Conservation (phyloP, 139 green algal species). For the Auxenochlorella protothecoides region DNA sequence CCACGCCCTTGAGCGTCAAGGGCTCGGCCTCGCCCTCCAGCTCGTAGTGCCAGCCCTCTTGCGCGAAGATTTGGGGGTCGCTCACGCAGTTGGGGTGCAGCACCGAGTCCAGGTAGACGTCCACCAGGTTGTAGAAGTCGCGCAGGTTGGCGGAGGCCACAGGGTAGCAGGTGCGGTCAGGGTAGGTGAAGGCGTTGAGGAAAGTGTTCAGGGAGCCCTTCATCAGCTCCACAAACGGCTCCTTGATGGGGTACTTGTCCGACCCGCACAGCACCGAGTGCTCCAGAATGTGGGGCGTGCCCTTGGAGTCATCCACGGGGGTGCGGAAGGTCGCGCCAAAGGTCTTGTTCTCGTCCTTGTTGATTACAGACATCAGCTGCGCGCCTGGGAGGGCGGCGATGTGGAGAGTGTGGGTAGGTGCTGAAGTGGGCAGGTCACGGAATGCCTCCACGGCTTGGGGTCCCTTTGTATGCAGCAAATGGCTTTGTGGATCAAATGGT, state of each 20-base stretch:
- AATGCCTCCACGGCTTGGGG: too few relatives aligned
- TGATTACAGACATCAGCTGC: constrained; percentile 89
- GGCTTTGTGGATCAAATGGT: too few relatives aligned
- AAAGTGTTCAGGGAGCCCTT: constrained; percentile 97
- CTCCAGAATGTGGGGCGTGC: constrained; percentile 97
- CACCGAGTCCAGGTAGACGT: constrained; percentile 98
- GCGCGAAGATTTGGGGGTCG: constrained; percentile 82
- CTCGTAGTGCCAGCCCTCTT: constrained; percentile 85
- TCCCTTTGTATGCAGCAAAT: too few relatives aligned
- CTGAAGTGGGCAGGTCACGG: too few relatives aligned
- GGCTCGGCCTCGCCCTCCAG: constrained; percentile 61
- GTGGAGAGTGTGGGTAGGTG: too few relatives aligned
- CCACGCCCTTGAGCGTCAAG: constrained; percentile 87
- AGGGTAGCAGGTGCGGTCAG: constrained; percentile 99
- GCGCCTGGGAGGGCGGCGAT: constrained; percentile 50
- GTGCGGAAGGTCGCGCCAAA: constrained; percentile 95
- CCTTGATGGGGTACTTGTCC: constrained; percentile 78
- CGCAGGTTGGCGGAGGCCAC: constrained; percentile 68
- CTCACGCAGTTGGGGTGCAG: constrained; percentile 83
- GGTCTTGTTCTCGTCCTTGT: constrained; percentile 97
- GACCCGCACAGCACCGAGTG: constrained; percentile 92
- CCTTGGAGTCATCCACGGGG: constrained; percentile 72
- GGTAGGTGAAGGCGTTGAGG: constrained; percentile 98
- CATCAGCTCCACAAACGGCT: constrained; percentile 97
- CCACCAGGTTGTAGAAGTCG: constrained; percentile 98